Percentiles rank a stretch among this genome's conserved stretches.
phyloP scores from a whole-genome alignment of 352 stramenopile genomes.

The Phytophthora niederhauseri region DNA sequence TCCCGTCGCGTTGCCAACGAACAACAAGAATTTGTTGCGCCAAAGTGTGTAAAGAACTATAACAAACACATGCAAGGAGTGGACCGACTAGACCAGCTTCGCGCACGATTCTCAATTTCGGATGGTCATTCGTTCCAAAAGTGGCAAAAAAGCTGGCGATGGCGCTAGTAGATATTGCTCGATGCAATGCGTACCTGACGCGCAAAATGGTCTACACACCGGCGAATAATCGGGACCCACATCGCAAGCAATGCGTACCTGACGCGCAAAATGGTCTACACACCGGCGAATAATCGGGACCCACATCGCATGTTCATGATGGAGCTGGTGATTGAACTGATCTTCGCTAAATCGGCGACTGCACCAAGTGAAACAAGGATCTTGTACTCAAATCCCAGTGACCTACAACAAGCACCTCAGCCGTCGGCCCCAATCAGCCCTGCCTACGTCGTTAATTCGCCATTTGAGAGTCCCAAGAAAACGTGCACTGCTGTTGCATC shows the following conservation, averaged over 20 bases:
- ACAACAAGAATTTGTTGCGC: slow-evolving; percentile 18
- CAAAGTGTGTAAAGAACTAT: slow-evolving; percentile 30
- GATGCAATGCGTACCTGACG: slow-evolving; percentile 30
- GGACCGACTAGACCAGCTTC: slow-evolving; percentile 16
- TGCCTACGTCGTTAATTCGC: background rate
- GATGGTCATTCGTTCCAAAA: slow-evolving; percentile 41
- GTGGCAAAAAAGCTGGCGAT: slow-evolving; percentile 42
- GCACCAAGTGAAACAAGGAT: slow-evolving; percentile 8
- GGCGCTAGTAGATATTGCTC: slow-evolving; percentile 33
- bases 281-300: background rate
- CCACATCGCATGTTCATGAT: slow-evolving; percentile 11
- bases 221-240: slow-evolving; percentile 3
- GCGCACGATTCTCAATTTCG: slow-evolving; percentile 32
- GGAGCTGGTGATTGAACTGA: background rate
- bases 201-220: slow-evolving; percentile 9
- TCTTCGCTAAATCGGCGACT: slow-evolving; percentile 4
- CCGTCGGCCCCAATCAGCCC: background rate
- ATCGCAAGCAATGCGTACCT: background rate
- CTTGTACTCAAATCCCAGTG: background rate
- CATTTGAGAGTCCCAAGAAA: background rate
- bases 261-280: slow-evolving; percentile 9
- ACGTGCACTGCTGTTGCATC: slow-evolving; percentile 10
- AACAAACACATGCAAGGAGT: slow-evolving; percentile 45
- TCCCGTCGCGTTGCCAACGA: background rate
- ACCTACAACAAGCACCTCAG: background rate